Conservation (phyloP, 495 filamentous ascomycete species). For the Hypoxylon subgilvum region DNA sequence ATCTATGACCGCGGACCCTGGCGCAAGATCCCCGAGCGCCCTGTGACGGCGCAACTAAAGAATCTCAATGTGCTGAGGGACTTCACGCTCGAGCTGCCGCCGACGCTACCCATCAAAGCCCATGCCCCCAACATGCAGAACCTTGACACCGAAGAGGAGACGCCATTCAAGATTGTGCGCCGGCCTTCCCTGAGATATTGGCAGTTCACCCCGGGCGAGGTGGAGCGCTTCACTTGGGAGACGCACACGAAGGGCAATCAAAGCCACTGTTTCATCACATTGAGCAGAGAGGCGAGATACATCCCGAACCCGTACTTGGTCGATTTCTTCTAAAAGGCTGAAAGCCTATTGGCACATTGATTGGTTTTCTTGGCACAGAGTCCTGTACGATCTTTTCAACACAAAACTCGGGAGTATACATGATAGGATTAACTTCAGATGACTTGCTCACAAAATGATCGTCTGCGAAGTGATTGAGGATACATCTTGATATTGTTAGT, state of each 20-base stretch:
- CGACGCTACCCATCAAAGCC: slow-evolving; percentile 29
- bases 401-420: not conserved
- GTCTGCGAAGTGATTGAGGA: no score
- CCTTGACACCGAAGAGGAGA: slow-evolving; percentile 12
- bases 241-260: slow-evolving; percentile 24
- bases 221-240: slow-evolving; percentile 41
- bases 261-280: slow-evolving; percentile 34
- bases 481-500: no score
- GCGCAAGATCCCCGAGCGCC: slow-evolving; percentile 39
- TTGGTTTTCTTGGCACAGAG: slow-evolving; percentile 4
- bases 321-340: slow-evolving; percentile 33
- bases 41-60: slow-evolving; percentile 17
- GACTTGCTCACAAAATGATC: no score
- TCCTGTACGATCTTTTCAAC: not conserved
- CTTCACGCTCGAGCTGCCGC: slow-evolving; percentile 40
- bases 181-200: slow-evolving; percentile 38
- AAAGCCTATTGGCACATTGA: no score
- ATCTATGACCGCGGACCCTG: slow-evolving; percentile 42
- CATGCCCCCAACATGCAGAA: slow-evolving; percentile 29
- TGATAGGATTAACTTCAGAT: no score
- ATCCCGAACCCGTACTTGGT: slow-evolving; percentile 38
- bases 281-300: slow-evolving; percentile 19
- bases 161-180: slow-evolving; percentile 30
- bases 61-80: slow-evolving; percentile 21
- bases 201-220: slow-evolving; percentile 40